These are phyloP conservation scores for Suhomyces prunicola DNA, from an alignment of 805 yeast genomes.

Conservation along the genomic window DNA sequence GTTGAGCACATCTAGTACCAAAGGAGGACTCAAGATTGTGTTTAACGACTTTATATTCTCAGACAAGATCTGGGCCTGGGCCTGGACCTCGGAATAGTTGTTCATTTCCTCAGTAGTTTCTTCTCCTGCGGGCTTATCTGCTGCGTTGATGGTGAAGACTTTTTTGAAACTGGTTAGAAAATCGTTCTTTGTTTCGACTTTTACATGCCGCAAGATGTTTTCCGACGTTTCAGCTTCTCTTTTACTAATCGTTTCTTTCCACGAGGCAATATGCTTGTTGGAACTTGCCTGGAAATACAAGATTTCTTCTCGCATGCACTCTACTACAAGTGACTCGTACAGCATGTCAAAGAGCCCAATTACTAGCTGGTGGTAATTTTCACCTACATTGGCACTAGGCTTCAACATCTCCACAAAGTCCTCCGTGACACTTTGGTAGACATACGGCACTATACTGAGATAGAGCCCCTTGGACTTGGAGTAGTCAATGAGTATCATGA, in stretches of 20 bases:
- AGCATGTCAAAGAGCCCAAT: conserved; percentile 40
- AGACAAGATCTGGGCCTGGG: conserved; percentile 72
- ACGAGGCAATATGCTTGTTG: conserved; percentile 23
- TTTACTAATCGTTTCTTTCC: conserved; percentile 36
- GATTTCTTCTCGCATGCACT: conserved; percentile 38
- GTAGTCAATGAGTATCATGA: conserved; percentile 24
- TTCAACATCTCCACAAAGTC: conserved; percentile 25
- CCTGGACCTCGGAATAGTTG: conserved; percentile 66
- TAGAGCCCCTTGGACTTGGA: conserved; percentile 29
- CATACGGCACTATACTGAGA: conserved; percentile 37
- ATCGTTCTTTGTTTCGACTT: conserved; percentile 37
- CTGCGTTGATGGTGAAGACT: conserved; percentile 18
- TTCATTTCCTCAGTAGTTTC: conserved; percentile 4
- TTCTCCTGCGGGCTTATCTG: neutral
- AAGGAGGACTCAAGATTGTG: conserved; percentile 73
- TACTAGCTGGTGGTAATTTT: conserved; percentile 27
- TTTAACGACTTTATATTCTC: conserved; percentile 74
- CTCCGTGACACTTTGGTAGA: conserved; percentile 28
- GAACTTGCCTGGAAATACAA: conserved; percentile 23
- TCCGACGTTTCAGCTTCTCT: conserved; percentile 49
- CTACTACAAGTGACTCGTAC: conserved; percentile 39
- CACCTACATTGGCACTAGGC: conserved; percentile 37
- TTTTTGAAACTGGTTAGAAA: conserved; percentile 23
- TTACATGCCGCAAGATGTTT: conserved; percentile 47
- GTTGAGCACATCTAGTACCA: conserved; percentile 68